Evolutionary conservation across 2,329 filamentous ascomycete genomes (phyloP), one percentile per base, ranked within the genome.

Genomic region (Sclerotinia trifoliorum): DNA sequence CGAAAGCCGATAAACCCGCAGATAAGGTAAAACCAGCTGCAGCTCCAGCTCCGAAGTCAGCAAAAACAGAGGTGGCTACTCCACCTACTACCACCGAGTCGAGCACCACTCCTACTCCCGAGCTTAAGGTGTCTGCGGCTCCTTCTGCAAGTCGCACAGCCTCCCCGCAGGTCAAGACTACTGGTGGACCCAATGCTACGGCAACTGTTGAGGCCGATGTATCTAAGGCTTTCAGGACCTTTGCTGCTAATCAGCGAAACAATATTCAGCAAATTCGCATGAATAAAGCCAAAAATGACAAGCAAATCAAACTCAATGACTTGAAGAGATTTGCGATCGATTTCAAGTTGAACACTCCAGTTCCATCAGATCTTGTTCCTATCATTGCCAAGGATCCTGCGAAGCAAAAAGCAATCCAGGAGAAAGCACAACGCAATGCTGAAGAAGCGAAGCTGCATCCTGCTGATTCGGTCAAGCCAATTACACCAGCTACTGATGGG

Each of bases 361-460:
- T 99, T 15, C 95, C 95, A 1, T 89, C 87, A 64, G 95, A 99
- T 79, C 81, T 99, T 48, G 93, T 99, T 39, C 90, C 92, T 1
- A 99, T 99, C 73, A 90, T 99, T 70, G 94, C 95, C 69, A 99
- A 98, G 78, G 95, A 99, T 77, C 93, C 93, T n/a, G 85, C 83
- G 57, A 99, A 97, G 81, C 95, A 98, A 80, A 89, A 93, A 75
- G 88, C 94, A 77, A 98, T 99, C 71, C 90, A 97, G 76, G 90
- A 93, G 74, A 96, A 94, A 79, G 93, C 93, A 1, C 88, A 92
- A 70, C 87, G 88, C 76, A 90, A 94, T 73, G 89, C 88, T 2
- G 88, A 92, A 71, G 86, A 88, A 71, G 81, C 75, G 78, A 87
- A 81, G 76, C 77, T 79, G 17, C 78, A 80, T 29, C 76, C 80